phyloP scores from a whole-genome alignment of 345 rosid genomes.

The Salix viminalis region DNA sequence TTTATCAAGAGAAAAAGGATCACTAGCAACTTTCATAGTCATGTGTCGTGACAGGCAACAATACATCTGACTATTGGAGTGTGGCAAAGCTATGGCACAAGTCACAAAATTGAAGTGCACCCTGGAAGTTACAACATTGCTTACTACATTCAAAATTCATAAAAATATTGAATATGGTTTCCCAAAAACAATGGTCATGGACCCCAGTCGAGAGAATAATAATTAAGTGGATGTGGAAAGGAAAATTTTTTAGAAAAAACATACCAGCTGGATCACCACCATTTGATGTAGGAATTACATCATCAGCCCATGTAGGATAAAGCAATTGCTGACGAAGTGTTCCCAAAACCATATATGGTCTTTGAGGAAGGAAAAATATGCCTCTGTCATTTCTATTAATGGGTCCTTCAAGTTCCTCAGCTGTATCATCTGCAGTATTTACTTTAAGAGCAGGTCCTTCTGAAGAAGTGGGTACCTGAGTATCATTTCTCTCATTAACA shows the following conservation, averaged over 20 bases:
- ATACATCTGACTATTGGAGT: background rate
- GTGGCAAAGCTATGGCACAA: background rate
- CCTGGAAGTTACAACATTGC: background rate
- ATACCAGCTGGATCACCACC: constrained; percentile 33
- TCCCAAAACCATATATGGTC: constrained; percentile 96
- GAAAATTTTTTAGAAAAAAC: constrained; percentile 5
- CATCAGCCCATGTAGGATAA: constrained; percentile 73
- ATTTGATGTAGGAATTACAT: constrained; percentile 23
- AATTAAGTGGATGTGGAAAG: background rate
- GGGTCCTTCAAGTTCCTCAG: constrained; percentile 28
- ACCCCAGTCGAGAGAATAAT: background rate
- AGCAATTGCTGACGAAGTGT: constrained; percentile 92
- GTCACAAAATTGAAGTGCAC: background rate
- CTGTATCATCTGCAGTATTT: constrained; percentile 4
- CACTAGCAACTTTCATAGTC: background rate
- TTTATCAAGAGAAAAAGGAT: background rate
- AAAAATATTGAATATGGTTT: background rate
- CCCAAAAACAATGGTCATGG: background rate
- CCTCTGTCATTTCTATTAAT: constrained; percentile 38
- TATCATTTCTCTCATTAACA: constrained; percentile 38
- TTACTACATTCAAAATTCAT: too few relatives aligned
- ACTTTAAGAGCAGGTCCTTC: constrained; percentile 28
- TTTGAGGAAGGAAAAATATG: constrained; percentile 86
- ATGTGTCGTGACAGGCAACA: background rate
- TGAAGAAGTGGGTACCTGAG: constrained; percentile 21